Conservation (phyloP, 2,329 filamentous ascomycete genomes). For the Pseudocercospora pini-densiflorae region DNA sequence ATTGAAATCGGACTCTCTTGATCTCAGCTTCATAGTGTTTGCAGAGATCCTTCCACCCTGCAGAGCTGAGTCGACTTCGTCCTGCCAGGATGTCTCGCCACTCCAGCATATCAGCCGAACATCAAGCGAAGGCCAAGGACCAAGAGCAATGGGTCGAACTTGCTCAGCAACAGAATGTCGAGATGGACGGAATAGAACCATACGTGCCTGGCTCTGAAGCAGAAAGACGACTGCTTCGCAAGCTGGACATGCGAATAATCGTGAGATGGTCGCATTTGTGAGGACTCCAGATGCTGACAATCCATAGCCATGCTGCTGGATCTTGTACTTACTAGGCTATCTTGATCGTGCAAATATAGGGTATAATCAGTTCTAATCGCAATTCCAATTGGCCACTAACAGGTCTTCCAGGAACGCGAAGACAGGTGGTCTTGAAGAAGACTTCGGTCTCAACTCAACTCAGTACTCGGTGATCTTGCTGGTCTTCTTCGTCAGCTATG, state of each 20-base stretch:
- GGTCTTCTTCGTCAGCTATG: slow-evolving; percentile 62
- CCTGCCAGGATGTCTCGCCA: neutral
- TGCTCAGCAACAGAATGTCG: neutral
- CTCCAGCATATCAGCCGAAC: slow-evolving; percentile 2
- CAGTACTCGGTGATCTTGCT: slow-evolving; percentile 13
- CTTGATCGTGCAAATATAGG: slow-evolving; percentile 58
- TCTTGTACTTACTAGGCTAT: slow-evolving; percentile 79
- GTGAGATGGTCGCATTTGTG: neutral
- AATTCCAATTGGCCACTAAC: neutral
- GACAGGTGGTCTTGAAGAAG: slow-evolving; percentile 58
- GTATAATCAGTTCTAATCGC: slow-evolving; percentile 58
- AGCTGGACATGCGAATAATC: slow-evolving; percentile 62
- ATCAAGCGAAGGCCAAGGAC: slow-evolving; percentile 1
- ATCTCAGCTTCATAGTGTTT: neutral
- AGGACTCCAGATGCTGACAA: neutral
- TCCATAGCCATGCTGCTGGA: slow-evolving; percentile 63
- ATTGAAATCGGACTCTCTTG: neutral
- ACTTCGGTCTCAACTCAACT: slow-evolving; percentile 56
- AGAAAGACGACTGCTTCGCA: slow-evolving; percentile 59
- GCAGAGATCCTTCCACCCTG: neutral
- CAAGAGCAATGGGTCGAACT: slow-evolving; percentile 12
- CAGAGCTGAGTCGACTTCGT: neutral
- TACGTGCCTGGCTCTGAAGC: slow-evolving; percentile 13
- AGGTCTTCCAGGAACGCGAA: slow-evolving; percentile 48
- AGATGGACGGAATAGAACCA: neutral